These are phyloP conservation scores for Salix purpurea DNA, from an alignment of 345 rosid species.

Conservation along the genomic window DNA sequence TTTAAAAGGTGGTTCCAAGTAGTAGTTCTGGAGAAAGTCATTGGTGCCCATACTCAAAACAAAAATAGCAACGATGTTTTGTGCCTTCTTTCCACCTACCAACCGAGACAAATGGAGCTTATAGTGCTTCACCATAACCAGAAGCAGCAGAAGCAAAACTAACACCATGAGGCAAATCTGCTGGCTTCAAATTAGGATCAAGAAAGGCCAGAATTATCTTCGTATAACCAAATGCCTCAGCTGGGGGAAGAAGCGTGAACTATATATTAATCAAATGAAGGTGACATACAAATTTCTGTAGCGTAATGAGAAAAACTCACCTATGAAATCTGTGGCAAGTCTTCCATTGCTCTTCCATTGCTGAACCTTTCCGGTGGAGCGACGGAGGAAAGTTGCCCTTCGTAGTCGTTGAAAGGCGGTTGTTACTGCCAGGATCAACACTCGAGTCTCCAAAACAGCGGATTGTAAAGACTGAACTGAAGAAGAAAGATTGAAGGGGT, in stretches of 20 bases:
- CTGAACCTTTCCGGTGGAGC: conserved; percentile 59
- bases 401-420: conserved; percentile 40
- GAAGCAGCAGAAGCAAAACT: conserved; percentile 95
- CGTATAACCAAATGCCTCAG: conserved; percentile 61
- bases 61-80: conserved; percentile 43
- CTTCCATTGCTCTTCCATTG: conserved; percentile 37
- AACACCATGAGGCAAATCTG: conserved; percentile 57
- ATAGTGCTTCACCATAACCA: conserved; percentile 67
- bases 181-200: conserved; percentile 43
- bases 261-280: neutral
- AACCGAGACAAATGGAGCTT: conserved; percentile 50
- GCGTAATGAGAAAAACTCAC: conserved; percentile 16
- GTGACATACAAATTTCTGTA: neutral
- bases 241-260: conserved; percentile 24
- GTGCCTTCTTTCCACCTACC: conserved; percentile 50
- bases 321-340: conserved; percentile 68
- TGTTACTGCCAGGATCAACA: conserved; percentile 79
- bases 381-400: conserved; percentile 57
- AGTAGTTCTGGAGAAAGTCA: conserved; percentile 35
- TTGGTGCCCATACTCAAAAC: conserved; percentile 77
- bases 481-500: too few species aligned
- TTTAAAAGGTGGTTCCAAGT: too few species aligned
- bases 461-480: too few species aligned
- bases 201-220: conserved; percentile 63
- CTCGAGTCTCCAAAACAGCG: conserved; percentile 71